Percentiles rank a stretch among this genome's conserved stretches.
Conservation (phyloP, 768 basidiomycete species). For the Amanita pallidorosea region DNA sequence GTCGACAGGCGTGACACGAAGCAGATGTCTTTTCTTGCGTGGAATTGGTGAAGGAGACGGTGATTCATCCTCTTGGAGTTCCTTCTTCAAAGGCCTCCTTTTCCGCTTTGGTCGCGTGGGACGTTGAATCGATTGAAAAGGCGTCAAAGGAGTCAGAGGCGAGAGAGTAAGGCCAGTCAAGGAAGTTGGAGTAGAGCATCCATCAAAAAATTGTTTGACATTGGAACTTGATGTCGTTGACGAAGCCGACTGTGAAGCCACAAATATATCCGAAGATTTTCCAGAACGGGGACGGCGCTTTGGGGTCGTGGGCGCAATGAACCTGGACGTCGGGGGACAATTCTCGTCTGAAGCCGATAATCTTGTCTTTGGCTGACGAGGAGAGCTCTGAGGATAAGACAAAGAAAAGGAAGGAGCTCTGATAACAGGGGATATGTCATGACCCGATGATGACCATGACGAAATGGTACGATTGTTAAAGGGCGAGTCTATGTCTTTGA, state of each 20-base stretch:
- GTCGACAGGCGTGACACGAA: background rate
- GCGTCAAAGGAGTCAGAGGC: conserved; percentile 19
- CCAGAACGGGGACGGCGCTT: background rate
- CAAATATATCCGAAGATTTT: background rate
- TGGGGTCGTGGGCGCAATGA: background rate
- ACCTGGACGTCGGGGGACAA: background rate
- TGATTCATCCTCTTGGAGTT: conserved; percentile 4
- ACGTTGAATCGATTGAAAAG: background rate
- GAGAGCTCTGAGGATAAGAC: background rate
- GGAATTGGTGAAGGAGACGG: background rate
- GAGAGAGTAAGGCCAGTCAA: conserved; percentile 9
- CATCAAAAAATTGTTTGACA: background rate
- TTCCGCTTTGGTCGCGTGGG: background rate
- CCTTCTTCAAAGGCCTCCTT: background rate
- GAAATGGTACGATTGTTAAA: background rate
- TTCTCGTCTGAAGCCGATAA: background rate
- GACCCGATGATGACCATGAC: conserved; percentile 9
- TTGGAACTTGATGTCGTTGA: background rate
- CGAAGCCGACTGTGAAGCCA: background rate
- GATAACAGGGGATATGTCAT: conserved; percentile 21
- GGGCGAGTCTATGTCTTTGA: conserved; percentile 3
- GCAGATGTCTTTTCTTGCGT: background rate
- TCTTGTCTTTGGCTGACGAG: background rate
- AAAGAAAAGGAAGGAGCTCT: conserved; percentile 10
- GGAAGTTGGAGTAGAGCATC: conserved; percentile 2